Evolutionary conservation across 192 early-diverging fungal species (phyloP), one percentile per base, ranked within the genome.

Genomic region (Rhizoclosmatium globosum): DNA sequence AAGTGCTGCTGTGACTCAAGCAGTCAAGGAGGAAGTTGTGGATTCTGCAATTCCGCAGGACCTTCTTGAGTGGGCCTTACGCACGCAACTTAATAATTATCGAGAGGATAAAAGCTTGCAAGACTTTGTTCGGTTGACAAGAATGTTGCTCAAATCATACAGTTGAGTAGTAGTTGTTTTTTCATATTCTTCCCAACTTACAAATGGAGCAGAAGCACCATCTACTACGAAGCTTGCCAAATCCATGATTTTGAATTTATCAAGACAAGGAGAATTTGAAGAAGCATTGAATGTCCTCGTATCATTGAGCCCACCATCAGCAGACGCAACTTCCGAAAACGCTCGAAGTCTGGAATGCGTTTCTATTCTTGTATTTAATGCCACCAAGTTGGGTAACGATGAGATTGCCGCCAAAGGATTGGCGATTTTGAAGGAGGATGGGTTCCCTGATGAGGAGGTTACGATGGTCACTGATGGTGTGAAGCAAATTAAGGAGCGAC

Each of bases 91-190:
- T 2, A n/a, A 23, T 13, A 65, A 13, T 65, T 3, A 38, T 65
- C 64, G n/a, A 15, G 21, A 15, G n/a, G 19, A 31, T 13, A 65
- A 4, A 38, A 31, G 31, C 31, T 31, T 31, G 31, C 31, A 31
- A 31, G 31, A 31, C 31, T 31, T 47, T n/a, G 42, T 42, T 68
- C 17, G 6, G 13, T 46, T 68, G 66, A 68, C 66, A 15, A 42
- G 45, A 15, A 45, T 11, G 66, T n/a, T 56, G 0, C 38, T 71
- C 17, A 19, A 48, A 48, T 17, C 4, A 7, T 48, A 58, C 69
- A 71, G 69, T 71, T 71, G 53, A 71, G 69, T 68, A 13, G 3
- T 68, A 15, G 11, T 68, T 68, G 15, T 45, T 68, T n/a, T n/a
- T n/a, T 41, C 38, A 57, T 57, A 13, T 56, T 71, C 31, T n/a